phyloP scores from a whole-genome alignment of 805 yeast genomes.

The Nadsonia fulvescens region DNA sequence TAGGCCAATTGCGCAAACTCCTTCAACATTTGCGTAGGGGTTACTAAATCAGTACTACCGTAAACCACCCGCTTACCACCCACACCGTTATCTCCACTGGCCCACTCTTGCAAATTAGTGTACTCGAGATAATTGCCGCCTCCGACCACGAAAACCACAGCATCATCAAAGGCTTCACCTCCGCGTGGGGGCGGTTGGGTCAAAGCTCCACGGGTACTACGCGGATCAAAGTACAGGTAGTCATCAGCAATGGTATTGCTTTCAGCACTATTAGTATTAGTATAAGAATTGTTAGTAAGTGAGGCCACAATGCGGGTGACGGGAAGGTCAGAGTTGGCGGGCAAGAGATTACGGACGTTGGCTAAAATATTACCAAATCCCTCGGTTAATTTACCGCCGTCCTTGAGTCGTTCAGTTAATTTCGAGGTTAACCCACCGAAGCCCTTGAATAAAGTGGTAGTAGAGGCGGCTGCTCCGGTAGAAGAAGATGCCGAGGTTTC shows the following conservation, averaged over 20 bases:
- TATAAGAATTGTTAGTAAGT: slow-evolving; percentile 36
- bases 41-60: slow-evolving; percentile 78
- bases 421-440: slow-evolving; percentile 61
- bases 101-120: slow-evolving; percentile 87
- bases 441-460: slow-evolving; percentile 20
- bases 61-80: slow-evolving; percentile 48
- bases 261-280: too few species aligned
- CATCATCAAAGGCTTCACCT: slow-evolving; percentile 62
- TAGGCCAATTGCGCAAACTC: too few species aligned
- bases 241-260: slow-evolving; percentile 66
- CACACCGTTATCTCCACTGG: slow-evolving; percentile 20
- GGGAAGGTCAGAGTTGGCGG: slow-evolving; percentile 77
- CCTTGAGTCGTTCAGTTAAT: slow-evolving; percentile 55
- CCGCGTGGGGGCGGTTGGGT: slow-evolving; percentile 77
- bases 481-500: slow-evolving; percentile 19
- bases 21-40: too few species aligned
- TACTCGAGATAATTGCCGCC: slow-evolving; percentile 94
- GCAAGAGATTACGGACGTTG: slow-evolving; percentile 71
- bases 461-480: slow-evolving; percentile 12
- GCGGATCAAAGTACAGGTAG: slow-evolving; percentile 80
- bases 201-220: slow-evolving; percentile 68
- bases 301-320: slow-evolving; percentile 83
- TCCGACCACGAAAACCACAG: slow-evolving; percentile 84
- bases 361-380: slow-evolving; percentile 82
- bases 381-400: slow-evolving; percentile 67